Evolutionary conservation across 352 stramenopile genomes (phyloP).

Genomic region (Phytophthora sp.): DNA sequence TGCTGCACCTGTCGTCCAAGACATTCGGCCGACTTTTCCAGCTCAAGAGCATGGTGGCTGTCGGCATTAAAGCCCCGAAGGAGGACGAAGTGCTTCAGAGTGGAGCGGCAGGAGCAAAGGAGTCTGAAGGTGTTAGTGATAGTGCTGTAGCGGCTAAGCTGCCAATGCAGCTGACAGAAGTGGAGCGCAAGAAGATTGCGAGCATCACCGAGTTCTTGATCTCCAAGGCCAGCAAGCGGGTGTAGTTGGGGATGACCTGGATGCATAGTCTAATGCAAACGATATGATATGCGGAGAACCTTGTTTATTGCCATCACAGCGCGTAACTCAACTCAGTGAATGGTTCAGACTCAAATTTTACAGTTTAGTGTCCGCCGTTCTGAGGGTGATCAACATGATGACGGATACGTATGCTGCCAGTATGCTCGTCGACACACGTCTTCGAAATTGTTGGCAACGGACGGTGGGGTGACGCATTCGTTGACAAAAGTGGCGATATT

Average conservation of each 20-base stretch:
- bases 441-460: too few species aligned
- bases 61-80: conserved; percentile 49
- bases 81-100: too few species aligned
- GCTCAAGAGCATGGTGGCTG: conserved; percentile 58
- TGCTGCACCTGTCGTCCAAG: conserved; percentile 77
- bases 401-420: too few species aligned
- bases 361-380: too few species aligned
- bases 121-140: not conserved
- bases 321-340: too few species aligned
- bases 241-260: conserved; percentile 3
- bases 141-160: conserved; percentile 6
- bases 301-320: too few species aligned
- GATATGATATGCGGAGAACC: too few species aligned
- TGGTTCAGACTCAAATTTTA: too few species aligned
- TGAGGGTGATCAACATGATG: too few species aligned
- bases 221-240: conserved; percentile 66
- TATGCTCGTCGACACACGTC: too few species aligned
- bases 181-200: conserved; percentile 47
- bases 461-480: too few species aligned
- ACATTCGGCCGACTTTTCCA: conserved; percentile 62
- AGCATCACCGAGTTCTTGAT: conserved; percentile 72
- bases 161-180: conserved; percentile 19
- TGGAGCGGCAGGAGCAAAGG: not conserved
- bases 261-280: not conserved
- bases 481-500: too few species aligned